A percentile compares a stretch with the other conserved stretches of the same genome.
Conservation (phyloP, 2,329 filamentous ascomycete species). For the Erysiphe neolycopersici region DNA sequence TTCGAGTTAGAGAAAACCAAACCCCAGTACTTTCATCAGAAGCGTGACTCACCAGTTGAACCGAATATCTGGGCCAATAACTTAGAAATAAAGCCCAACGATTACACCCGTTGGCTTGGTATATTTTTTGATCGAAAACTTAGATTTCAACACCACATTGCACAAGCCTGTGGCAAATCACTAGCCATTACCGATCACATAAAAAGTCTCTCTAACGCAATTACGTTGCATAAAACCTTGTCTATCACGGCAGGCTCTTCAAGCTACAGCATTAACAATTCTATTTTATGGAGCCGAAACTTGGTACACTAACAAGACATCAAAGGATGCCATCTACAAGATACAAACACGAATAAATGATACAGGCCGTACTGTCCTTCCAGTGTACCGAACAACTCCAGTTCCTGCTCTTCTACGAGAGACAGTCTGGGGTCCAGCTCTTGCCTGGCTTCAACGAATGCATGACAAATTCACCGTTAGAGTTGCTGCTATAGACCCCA, state of each 20-base stretch:
- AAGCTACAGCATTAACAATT: neutral
- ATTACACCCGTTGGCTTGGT: neutral
- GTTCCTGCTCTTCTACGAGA: no score
- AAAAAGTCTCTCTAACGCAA: neutral
- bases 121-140: neutral
- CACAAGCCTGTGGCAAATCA: neutral
- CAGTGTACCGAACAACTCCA: no score
- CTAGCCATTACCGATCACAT: neutral
- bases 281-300: neutral
- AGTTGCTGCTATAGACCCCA: no score
- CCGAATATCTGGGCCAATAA: no score
- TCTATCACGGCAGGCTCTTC: neutral
- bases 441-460: no score
- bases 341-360: no score
- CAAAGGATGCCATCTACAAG: neutral
- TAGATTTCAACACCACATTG: neutral
- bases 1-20: no score
- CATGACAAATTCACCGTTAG: no score
- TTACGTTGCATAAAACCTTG: neutral
- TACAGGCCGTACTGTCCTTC: no score
- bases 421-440: no score
- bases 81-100: neutral
- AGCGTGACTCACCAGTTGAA: neutral
- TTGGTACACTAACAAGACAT: neutral
- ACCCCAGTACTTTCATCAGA: neutral